These are phyloP conservation scores for Fusarium heterosporum DNA, from an alignment of 2,329 filamentous ascomycete genomes.

Conservation along the genomic window DNA sequence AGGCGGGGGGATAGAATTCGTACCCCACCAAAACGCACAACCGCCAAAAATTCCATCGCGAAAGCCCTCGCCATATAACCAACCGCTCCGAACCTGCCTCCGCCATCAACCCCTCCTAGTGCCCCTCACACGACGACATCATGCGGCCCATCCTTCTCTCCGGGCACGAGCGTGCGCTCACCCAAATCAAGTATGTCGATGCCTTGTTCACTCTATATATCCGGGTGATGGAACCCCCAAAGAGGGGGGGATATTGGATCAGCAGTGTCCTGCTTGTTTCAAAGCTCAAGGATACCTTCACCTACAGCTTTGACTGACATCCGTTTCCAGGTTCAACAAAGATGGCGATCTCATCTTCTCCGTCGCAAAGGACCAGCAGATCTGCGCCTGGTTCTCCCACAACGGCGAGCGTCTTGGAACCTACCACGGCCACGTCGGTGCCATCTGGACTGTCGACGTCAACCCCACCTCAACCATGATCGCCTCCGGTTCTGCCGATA, in stretches of 20 bases:
- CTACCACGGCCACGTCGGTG: conserved; percentile 96
- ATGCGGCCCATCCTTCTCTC: conserved; percentile 98
- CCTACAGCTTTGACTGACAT: conserved; percentile 32
- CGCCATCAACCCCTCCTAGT: conserved; percentile 47
- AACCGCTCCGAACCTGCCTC: conserved; percentile 48
- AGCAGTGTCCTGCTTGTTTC: conserved; percentile 11
- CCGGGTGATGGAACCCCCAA: background rate
- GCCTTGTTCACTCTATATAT: background rate
- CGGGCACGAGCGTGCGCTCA: conserved; percentile 96
- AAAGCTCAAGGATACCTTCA: conserved; percentile 11
- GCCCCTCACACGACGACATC: conserved; percentile 55
- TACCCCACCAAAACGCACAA: conserved; percentile 62
- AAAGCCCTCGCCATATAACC: conserved; percentile 51
- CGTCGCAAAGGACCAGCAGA: conserved; percentile 93
- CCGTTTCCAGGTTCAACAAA: conserved; percentile 76
- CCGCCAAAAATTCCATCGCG: conserved; percentile 58
- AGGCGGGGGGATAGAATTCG: conserved; percentile 41
- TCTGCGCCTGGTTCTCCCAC: conserved; percentile 96
- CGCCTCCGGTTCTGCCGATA: conserved; percentile 96
- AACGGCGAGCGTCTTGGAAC: conserved; percentile 98
- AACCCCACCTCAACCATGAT: conserved; percentile 92
- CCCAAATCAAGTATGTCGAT: conserved; percentile 82
- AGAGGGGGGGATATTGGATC: conserved; percentile 12
- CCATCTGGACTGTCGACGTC: conserved; percentile 98
- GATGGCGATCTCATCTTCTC: conserved; percentile 98